phyloP scores from a whole-genome alignment of 106 monocot species.

The Chionographis japonica region DNA sequence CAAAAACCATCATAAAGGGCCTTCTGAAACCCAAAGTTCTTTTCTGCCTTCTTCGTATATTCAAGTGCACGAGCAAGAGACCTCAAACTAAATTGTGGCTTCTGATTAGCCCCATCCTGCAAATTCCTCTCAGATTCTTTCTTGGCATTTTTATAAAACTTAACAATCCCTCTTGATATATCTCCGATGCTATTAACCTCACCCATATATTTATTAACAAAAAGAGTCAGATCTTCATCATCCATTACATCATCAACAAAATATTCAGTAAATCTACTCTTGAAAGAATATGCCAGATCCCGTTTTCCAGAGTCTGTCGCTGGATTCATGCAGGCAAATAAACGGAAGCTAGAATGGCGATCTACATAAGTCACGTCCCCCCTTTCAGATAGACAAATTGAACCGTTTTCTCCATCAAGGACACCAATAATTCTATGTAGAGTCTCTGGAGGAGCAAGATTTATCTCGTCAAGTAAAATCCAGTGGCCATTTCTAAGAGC shows the following conservation, averaged over 20 bases:
- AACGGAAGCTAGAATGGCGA: slow-evolving; percentile 67
- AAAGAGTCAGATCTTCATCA: slow-evolving; percentile 78
- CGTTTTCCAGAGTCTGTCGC: slow-evolving; percentile 93
- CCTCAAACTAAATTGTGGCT: slow-evolving; percentile 91
- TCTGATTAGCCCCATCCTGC: slow-evolving; percentile 95
- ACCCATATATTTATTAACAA: slow-evolving; percentile 63
- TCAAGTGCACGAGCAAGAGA: slow-evolving; percentile 90
- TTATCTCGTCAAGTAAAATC: slow-evolving; percentile 97
- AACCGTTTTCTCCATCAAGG: slow-evolving; percentile 74
- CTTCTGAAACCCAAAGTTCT: slow-evolving; percentile 51
- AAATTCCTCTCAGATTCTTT: slow-evolving; percentile 66
- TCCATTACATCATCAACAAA: slow-evolving; percentile 95
- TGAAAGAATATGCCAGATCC: slow-evolving; percentile 73
- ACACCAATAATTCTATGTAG: slow-evolving; percentile 84
- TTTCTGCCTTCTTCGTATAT: slow-evolving; percentile 60
- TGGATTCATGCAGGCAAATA: slow-evolving; percentile 99
- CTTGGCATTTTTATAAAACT: slow-evolving; percentile 81
- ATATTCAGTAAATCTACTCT: slow-evolving; percentile 83
- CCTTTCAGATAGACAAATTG: slow-evolving; percentile 82
- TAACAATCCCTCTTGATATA: slow-evolving; percentile 37
- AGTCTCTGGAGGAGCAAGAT: slow-evolving; percentile 90
- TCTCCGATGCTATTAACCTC: slow-evolving; percentile 17
- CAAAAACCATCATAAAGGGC: slow-evolving; percentile 95
- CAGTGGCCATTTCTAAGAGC: slow-evolving; percentile 83
- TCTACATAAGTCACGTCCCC: slow-evolving; percentile 76